Base-by-base conservation (phyloP, 2,329 filamentous ascomycete species). In the Hypoxylon rubiginosum region DNA sequence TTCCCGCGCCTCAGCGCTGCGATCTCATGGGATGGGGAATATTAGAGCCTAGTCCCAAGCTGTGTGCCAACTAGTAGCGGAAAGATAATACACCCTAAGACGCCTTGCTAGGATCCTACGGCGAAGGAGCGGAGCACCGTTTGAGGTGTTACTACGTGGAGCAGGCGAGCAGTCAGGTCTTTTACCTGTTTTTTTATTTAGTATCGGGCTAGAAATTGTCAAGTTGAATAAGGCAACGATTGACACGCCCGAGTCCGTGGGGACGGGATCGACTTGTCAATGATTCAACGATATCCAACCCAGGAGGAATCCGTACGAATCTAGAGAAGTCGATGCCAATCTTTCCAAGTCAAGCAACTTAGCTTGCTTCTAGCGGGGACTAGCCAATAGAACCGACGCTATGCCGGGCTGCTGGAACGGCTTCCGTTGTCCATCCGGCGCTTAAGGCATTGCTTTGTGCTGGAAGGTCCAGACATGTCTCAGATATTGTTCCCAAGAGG, bases 181-280 rank as follows among this genome's bases (percentile, higher is more conserved):
- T 59, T 50, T 68, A 63, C 56, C 30, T 61, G 53, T 36, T 63
- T 32, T 58, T 24, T 24, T 24, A 24, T 24, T 48, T 30, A 60
- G 54, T 50, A 58, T 49, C 4, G 17, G 26, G 26, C 48, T 62
- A 52, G 41, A 32, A 51, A 19, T 39, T 64, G 52, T 41, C 30
- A 61, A n/a, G 26, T 61, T 54, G 30, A 54, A 65, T 43, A 45
- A 34, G 64, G 67, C 11, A 67, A 58, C 24, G 67, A 69, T 69
- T 56, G 52, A 48, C 67, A 56, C 26, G 28, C 39, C 52, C 52
- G 43, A 52, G 52, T 43, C 58, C 30, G 50, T 28, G 30, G n/a
- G 61, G 32, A 53, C 13, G 55, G 55, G 64, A 60, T 58, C 10
- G 30, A 58, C 26, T 30, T 53, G 53, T 34, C 19, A 28, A 19